phyloP scores from a whole-genome alignment of 2,329 filamentous ascomycete species.

The Beauveria australis region DNA sequence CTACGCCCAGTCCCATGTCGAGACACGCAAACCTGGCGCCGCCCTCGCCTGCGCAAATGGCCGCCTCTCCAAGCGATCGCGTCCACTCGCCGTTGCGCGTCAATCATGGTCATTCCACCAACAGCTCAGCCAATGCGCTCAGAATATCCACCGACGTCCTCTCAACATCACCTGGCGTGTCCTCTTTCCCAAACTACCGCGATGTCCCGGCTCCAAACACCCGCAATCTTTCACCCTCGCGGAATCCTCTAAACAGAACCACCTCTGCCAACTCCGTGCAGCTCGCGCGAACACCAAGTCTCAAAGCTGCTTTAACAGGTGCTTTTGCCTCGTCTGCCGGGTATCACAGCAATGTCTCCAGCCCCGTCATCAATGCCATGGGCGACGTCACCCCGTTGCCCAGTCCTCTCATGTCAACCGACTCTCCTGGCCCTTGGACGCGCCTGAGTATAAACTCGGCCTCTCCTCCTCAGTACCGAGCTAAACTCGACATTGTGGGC shows the following conservation, averaged over 20 bases:
- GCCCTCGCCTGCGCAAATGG: background rate
- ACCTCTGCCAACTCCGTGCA: constrained; percentile 29
- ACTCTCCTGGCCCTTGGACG: constrained; percentile 61
- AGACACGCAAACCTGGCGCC: background rate
- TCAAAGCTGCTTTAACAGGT: constrained; percentile 47
- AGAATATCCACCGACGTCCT: constrained; percentile 6
- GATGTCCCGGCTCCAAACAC: background rate
- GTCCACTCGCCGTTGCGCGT: background rate
- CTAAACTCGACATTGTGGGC: constrained; percentile 18
- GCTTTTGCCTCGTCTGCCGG: constrained; percentile 44
- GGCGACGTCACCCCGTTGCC: constrained; percentile 71
- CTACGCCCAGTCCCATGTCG: background rate
- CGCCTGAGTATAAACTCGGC: constrained; percentile 38
- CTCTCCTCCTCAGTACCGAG: constrained; percentile 29
- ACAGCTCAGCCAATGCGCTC: constrained; percentile 1
- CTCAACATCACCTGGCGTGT: background rate
- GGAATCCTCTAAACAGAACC: constrained; percentile 22
- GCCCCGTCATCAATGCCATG: constrained; percentile 67
- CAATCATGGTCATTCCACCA: background rate
- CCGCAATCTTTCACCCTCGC: constrained; percentile 13
- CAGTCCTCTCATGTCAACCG: constrained; percentile 59
- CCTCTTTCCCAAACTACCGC: constrained; percentile 5
- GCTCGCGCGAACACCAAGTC: constrained; percentile 52
- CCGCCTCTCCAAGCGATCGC: background rate
- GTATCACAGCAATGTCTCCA: constrained; percentile 61